These are phyloP conservation scores for Diplocarpon rosae DNA, from an alignment of 2,329 filamentous ascomycete genomes.

Conservation along the genomic window DNA sequence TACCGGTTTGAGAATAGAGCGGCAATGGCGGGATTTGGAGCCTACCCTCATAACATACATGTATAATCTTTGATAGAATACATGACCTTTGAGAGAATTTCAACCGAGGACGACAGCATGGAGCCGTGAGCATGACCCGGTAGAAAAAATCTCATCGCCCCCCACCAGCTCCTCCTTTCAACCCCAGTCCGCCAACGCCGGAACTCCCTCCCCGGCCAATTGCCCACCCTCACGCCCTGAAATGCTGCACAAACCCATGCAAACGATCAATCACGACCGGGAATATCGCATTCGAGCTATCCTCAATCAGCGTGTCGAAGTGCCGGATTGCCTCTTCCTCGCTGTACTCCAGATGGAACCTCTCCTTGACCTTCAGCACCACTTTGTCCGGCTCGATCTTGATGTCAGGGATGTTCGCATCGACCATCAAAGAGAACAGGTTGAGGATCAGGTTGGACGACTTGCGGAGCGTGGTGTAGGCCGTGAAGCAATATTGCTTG, in stretches of 20 bases:
- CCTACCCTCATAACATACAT: no score
- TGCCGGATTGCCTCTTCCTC: constrained; percentile 87
- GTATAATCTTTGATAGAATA: no score
- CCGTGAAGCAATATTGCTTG: constrained; percentile 91
- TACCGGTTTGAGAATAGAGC: no score
- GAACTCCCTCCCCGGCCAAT: no score
- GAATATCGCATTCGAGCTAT: constrained; percentile 80
- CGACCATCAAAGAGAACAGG: constrained; percentile 91
- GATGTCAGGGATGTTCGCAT: constrained; percentile 95
- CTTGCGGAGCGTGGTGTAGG: constrained; percentile 84
- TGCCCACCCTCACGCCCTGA: constrained; percentile 48
- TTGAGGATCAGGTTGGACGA: constrained; percentile 87
- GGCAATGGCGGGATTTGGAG: no score
- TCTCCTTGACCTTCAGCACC: constrained; percentile 86
- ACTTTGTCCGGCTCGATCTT: constrained; percentile 86
- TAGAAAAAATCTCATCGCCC: no score
- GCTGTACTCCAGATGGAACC: constrained; percentile 81
- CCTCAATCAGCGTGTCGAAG: constrained; percentile 82
- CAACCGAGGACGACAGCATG: no score
- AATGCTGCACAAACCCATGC: constrained; percentile 88
- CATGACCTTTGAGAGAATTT: no score
- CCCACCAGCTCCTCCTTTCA: no score
- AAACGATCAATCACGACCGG: constrained; percentile 91
- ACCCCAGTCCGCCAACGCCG: no score
- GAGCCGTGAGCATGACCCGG: no score